phyloP scores from a whole-genome alignment of 2,329 filamentous ascomycete species.

The Dactylellina cionopaga region DNA sequence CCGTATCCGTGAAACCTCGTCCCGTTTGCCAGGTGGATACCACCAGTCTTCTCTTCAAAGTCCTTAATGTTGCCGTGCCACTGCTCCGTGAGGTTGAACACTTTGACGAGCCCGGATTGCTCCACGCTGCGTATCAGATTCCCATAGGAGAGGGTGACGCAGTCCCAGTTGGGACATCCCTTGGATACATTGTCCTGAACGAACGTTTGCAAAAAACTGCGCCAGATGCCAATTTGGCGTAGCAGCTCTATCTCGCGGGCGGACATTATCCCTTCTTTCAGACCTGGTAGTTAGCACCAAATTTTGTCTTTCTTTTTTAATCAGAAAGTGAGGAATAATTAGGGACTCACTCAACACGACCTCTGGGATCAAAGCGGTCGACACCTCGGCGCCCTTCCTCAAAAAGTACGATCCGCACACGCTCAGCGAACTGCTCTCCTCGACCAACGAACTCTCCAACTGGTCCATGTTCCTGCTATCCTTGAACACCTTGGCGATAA shows the following conservation, averaged over 20 bases:
- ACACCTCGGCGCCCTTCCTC: conserved; percentile 17
- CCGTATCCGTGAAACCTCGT: conserved; percentile 50
- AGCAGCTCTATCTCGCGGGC: conserved; percentile 14
- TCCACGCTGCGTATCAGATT: conserved; percentile 42
- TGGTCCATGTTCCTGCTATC: conserved; percentile 24
- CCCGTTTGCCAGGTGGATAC: conserved; percentile 33
- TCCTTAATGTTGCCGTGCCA: conserved; percentile 47
- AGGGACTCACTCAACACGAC: conserved; percentile 28
- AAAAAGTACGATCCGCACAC: conserved; percentile 35
- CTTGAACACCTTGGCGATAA: conserved; percentile 45
- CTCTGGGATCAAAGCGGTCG: conserved; percentile 31
- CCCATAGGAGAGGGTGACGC: conserved; percentile 44
- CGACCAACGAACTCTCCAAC: conserved; percentile 25
- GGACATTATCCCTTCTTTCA: conserved; percentile 28
- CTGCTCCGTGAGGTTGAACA: conserved; percentile 27
- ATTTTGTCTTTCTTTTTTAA: background rate
- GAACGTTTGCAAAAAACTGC: conserved; percentile 33
- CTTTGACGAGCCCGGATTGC: conserved; percentile 34
- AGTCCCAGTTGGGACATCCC: conserved; percentile 47
- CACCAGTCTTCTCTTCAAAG: conserved; percentile 37
- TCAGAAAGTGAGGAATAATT: background rate
- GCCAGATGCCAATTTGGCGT: conserved; percentile 40
- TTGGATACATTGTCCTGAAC: conserved; percentile 28
- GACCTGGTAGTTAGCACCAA: background rate
- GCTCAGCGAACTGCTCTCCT: conserved; percentile 36